Evolutionary conservation across 2,329 filamentous ascomycete genomes (phyloP).

Genomic region (Leptodontidium sp.): DNA sequence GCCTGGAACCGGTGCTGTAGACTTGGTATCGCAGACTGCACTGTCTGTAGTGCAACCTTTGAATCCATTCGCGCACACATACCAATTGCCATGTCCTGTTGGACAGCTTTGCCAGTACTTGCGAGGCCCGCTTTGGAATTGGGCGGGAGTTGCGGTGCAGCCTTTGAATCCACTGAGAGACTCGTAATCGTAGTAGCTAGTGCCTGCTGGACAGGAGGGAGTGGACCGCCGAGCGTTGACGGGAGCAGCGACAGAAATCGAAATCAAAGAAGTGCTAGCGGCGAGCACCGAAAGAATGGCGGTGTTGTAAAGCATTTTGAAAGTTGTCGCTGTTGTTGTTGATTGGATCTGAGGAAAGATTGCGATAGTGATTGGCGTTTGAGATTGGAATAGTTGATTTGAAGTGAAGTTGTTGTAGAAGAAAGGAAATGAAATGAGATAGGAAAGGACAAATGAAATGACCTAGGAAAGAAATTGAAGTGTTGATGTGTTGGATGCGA

Average conservation of each 20-base stretch:
- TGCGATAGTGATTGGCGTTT: neutral
- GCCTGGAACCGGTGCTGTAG: neutral
- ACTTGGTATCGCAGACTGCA: neutral
- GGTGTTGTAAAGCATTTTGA: constrained; percentile 12
- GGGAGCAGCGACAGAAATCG: neutral
- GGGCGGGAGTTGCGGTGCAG: neutral
- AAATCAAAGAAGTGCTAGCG: constrained; percentile 6
- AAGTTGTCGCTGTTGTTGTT: neutral
- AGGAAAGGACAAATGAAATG: constrained; percentile 12
- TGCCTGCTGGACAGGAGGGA: neutral
- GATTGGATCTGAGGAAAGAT: constrained; percentile 2
- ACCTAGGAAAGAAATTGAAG: constrained; percentile 14
- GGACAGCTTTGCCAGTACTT: constrained; percentile 9
- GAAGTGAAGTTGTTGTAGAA: neutral
- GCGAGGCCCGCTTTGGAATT: constrained; percentile 1
- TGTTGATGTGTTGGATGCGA: neutral
- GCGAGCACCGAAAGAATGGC: constrained; percentile 8
- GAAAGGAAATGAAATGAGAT: neutral
- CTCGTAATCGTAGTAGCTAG: constrained; percentile 1
- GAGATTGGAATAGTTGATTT: neutral
- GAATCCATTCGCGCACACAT: constrained; percentile 12
- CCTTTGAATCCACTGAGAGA: constrained; percentile 4
- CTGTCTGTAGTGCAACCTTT: neutral
- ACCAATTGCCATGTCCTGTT: constrained; percentile 4
- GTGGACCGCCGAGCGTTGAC: neutral